Base-by-base conservation (phyloP, 768 basidiomycete genomes). In the Lepiota brunneoincarnata region DNA sequence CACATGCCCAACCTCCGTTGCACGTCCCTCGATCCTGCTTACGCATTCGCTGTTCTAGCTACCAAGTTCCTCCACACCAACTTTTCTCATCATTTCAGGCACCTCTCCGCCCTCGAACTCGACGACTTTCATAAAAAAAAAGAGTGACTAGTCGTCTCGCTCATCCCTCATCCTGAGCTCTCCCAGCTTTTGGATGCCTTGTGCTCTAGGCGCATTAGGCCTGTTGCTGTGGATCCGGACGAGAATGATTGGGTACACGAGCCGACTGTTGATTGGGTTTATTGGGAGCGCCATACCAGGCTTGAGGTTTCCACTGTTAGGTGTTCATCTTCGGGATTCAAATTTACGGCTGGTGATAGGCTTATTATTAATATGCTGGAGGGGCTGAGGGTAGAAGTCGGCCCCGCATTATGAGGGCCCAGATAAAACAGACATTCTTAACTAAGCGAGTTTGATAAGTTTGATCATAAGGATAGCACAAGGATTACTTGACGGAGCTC, bases 251-350 rank as follows among this genome's bases (percentile, higher is more conserved):
- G 24, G 20, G 4, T 38, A 4, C 21, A 7, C 6, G 24, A 52
- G 5, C 17, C 34, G 5, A 11, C 4, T 10, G 10, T 26, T 2
- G 43, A 52, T 44, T 6, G 1, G 1, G 34, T 2, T 1, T 52
- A 52, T 11, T 52, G 43, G 51, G 6, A 9, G 24, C 18, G 6
- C 2, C 41, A 45, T 18, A 52, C 42, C 1, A 7, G 41, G 11
- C 34, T 52, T 3, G 42, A 52, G 6, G 31, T 37, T 2, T 41
- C 51, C 2, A n/a, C 17, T 3, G 44, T 52, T n/a, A 52, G 44
- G n/a, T 52, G 51, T 23, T 52, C 42, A 42, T 42, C 51, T 6
- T 43, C 36, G 35, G 51, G 51, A n/a, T 52, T 43, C 15, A 42
- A 52, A n/a, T 37, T 52, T 26, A 42, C 42, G 1, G 34, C 24